phyloP scores from a whole-genome alignment of 1,284 basidiomycete genomes.

The Pseudomicrostroma phylloplanum region DNA sequence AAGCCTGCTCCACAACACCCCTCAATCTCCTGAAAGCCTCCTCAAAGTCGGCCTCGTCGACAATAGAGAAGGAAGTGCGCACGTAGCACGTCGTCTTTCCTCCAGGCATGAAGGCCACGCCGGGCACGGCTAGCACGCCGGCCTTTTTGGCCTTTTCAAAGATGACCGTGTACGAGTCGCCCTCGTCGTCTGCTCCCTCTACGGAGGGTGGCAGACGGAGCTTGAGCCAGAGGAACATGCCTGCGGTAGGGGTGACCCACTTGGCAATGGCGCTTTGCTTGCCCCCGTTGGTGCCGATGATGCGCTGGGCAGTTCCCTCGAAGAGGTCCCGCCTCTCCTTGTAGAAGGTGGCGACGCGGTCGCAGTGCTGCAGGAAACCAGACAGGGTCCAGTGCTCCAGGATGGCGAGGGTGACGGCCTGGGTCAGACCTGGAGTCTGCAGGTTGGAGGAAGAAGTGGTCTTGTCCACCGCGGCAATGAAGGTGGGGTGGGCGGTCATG shows the following conservation, averaged over 20 bases:
- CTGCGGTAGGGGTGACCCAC: slow-evolving; percentile 79
- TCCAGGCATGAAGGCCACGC: slow-evolving; percentile 55
- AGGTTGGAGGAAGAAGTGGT: slow-evolving; percentile 67
- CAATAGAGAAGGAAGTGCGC: slow-evolving; percentile 41
- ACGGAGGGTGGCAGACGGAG: slow-evolving; percentile 38
- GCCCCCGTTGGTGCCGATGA: slow-evolving; percentile 59
- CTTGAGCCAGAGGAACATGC: slow-evolving; percentile 55
- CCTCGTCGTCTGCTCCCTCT: slow-evolving; percentile 36
- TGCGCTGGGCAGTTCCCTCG: slow-evolving; percentile 65
- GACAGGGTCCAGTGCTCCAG: slow-evolving; percentile 64
- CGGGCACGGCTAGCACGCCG: slow-evolving; percentile 79
- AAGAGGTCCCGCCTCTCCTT: slow-evolving; percentile 70
- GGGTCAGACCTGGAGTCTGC: slow-evolving; percentile 65
- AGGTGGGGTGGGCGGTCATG: slow-evolving; percentile 67
- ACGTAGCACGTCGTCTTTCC: slow-evolving; percentile 36
- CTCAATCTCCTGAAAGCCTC: slow-evolving; percentile 37
- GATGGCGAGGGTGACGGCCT: slow-evolving; percentile 66
- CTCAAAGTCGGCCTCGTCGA: slow-evolving; percentile 33
- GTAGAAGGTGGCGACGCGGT: slow-evolving; percentile 69
- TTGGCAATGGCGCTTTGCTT: slow-evolving; percentile 22
- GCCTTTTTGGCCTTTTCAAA: slow-evolving; percentile 68
- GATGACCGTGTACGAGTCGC: slow-evolving; percentile 73
- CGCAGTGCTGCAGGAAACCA: slow-evolving; percentile 69
- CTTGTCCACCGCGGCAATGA: slow-evolving; percentile 69
- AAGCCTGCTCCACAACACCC: slow-evolving; percentile 32